phyloP scores from a whole-genome alignment of 371 early-diverging fungal species.

The Apophysomyces trapeziformis region DNA sequence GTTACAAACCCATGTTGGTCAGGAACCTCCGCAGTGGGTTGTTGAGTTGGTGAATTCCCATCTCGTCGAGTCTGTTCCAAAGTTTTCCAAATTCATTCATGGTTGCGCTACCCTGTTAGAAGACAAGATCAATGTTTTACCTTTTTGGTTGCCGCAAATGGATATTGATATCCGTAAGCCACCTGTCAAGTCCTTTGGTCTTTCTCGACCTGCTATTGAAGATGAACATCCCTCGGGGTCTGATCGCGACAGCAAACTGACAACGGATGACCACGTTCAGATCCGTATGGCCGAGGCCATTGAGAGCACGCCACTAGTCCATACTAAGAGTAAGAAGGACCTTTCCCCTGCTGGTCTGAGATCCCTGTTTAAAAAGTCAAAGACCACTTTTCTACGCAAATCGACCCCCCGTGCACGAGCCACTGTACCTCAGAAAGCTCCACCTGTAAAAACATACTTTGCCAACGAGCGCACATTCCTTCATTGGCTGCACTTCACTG shows the following conservation, averaged over 20 bases:
- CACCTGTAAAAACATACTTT: conserved; percentile 90
- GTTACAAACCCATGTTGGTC: conserved; percentile 93
- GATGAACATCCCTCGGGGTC: conserved; percentile 32
- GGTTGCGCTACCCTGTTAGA: conserved; percentile 94
- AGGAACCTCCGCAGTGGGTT: conserved; percentile 97
- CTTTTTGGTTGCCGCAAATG: conserved; percentile 99
- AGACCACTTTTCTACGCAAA: conserved; percentile 15
- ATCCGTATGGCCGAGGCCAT: conserved; percentile 35
- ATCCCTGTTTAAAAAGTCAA: conserved; percentile 29
- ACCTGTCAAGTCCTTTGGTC: conserved; percentile 45
- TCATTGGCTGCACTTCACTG: conserved; percentile 74
- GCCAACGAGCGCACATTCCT: conserved; percentile 98
- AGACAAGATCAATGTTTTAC: conserved; percentile 87
- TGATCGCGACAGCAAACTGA: conserved; percentile 30
- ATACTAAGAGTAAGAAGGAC: conserved; percentile 15
- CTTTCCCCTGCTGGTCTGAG: conserved; percentile 32
- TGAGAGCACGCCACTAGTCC: conserved; percentile 26
- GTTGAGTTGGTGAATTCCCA: conserved; percentile 88
- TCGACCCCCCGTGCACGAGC: conserved; percentile 14
- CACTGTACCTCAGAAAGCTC: conserved; percentile 32
- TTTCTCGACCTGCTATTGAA: conserved; percentile 44
- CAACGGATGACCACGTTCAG: conserved; percentile 35
- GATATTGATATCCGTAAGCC: conserved; percentile 90
- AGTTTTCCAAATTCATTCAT: conserved; percentile 99
- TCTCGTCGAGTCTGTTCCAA: conserved; percentile 97